phyloP scores from a whole-genome alignment of 257 asterid species.

The Solanum ahanhuiri region DNA sequence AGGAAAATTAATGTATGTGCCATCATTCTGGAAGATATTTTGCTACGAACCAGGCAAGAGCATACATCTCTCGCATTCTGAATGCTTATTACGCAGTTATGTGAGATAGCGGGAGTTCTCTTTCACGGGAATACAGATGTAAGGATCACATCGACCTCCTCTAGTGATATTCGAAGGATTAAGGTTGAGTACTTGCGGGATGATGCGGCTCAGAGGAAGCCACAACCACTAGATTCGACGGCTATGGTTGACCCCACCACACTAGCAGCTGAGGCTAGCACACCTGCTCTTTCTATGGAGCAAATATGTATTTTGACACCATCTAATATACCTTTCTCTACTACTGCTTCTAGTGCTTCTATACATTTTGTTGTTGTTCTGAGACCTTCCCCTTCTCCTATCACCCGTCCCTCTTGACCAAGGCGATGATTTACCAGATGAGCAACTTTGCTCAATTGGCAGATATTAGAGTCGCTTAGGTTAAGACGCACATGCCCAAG shows the following conservation, averaged over 20 bases:
- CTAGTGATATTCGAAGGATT: background rate
- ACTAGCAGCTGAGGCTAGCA: background rate
- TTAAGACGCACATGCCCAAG: too few species aligned
- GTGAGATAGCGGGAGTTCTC: background rate
- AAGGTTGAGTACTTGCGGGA: background rate
- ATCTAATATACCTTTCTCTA: background rate
- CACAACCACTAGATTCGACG: background rate
- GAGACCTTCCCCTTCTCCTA: background rate
- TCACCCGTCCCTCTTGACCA: background rate
- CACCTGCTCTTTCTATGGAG: background rate
- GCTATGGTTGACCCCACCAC: background rate
- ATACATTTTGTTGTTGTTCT: background rate
- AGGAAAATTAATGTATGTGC: background rate
- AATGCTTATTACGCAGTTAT: background rate
- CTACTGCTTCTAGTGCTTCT: background rate
- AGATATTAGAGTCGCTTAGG: background rate
- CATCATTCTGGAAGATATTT: too few species aligned
- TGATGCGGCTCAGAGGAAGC: too few species aligned
- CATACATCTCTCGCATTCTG: too few species aligned
- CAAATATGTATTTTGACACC: background rate
- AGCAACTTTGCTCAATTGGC: too few species aligned
- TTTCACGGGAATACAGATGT: too few species aligned
- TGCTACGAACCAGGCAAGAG: background rate
- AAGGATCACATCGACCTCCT: background rate
- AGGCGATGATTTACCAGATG: background rate